Percentiles rank a stretch among this genome's conserved stretches.
These are phyloP conservation scores for Galerina sulciceps DNA, from an alignment of 768 basidiomycete species.

Conservation along the genomic window DNA sequence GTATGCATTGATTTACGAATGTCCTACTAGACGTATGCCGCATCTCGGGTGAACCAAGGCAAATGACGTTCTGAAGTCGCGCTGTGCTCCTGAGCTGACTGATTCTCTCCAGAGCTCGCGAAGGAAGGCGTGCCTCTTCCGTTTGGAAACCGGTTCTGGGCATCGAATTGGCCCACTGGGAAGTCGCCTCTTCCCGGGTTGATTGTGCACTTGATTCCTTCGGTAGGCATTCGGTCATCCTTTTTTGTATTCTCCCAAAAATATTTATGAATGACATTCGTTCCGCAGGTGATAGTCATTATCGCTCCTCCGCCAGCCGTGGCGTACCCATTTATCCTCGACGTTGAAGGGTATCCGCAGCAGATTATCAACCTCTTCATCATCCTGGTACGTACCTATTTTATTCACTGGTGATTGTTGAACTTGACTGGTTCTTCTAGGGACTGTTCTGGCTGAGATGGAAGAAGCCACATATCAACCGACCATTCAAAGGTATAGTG, in stretches of 20 bases:
- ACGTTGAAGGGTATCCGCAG: slow-evolving; percentile 54
- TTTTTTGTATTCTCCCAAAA: not conserved
- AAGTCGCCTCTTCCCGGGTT: slow-evolving; percentile 60
- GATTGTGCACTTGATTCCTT: slow-evolving; percentile 58
- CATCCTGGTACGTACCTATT: slow-evolving; percentile 44
- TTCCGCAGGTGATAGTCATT: slow-evolving; percentile 49
- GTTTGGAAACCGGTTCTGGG: slow-evolving; percentile 63
- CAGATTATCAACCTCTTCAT: slow-evolving; percentile 64
- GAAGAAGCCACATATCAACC: slow-evolving; percentile 44
- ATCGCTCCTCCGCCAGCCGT: slow-evolving; percentile 55
- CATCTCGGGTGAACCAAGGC: slow-evolving; percentile 58
- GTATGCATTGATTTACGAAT: not conserved
- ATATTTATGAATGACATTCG: not conserved
- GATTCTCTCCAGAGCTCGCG: slow-evolving; percentile 47
- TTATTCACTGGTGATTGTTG: not conserved
- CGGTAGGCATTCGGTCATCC: slow-evolving; percentile 32
- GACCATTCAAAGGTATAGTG: slow-evolving; percentile 61
- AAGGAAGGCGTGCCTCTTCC: slow-evolving; percentile 68
- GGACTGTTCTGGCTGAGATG: slow-evolving; percentile 63
- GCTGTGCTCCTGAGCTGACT: not conserved
- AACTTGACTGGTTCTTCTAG: slow-evolving; percentile 20
- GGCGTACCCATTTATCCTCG: slow-evolving; percentile 65
- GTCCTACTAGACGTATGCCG: slow-evolving; percentile 47
- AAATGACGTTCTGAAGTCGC: not conserved
- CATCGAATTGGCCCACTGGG: slow-evolving; percentile 64